Conservation (phyloP, 2,329 filamentous ascomycete species). For the Fusarium marasasianum region DNA sequence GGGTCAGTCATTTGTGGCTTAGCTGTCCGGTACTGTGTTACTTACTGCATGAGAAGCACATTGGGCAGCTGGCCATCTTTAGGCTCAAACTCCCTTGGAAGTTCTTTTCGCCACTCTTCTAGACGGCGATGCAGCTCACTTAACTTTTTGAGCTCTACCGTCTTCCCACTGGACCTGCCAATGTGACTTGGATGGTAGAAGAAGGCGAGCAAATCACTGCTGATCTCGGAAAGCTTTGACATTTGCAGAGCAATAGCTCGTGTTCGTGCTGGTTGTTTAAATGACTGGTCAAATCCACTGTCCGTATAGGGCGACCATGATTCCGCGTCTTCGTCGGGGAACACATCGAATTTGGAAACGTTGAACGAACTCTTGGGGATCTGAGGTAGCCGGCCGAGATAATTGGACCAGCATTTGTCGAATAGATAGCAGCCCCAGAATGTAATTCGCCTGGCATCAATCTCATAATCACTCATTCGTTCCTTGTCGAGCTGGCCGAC, state of each 20-base stretch:
- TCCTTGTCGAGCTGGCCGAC: conserved; percentile 71
- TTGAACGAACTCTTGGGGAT: conserved; percentile 82
- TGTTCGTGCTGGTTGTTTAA: conserved; percentile 83
- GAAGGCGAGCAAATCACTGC: conserved; percentile 84
- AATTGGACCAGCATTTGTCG: conserved; percentile 99
- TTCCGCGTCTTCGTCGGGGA: conserved; percentile 86
- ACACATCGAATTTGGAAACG: conserved; percentile 89
- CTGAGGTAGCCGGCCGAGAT: conserved; percentile 90
- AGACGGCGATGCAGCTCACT: conserved; percentile 90
- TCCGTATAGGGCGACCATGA: conserved; percentile 92
- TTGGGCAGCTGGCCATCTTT: conserved; percentile 90
- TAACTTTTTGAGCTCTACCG: conserved; percentile 88
- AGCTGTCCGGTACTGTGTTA: conserved; percentile 31
- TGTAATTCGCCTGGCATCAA: conserved; percentile 88
- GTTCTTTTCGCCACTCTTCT: conserved; percentile 85
- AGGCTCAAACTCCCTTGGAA: conserved; percentile 88
- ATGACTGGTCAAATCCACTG: conserved; percentile 75
- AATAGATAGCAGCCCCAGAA: conserved; percentile 99
- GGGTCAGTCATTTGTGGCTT: conserved; percentile 6
- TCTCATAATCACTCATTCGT: conserved; percentile 78
- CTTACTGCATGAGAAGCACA: conserved; percentile 84
- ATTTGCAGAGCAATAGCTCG: conserved; percentile 85
- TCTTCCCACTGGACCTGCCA: conserved; percentile 73
- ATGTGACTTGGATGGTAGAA: conserved; percentile 88
- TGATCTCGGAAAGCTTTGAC: conserved; percentile 88